Evolutionary conservation across 176 grass and related monocot genomes (phyloP).

Genomic region (Eragrostis nindensis): DNA sequence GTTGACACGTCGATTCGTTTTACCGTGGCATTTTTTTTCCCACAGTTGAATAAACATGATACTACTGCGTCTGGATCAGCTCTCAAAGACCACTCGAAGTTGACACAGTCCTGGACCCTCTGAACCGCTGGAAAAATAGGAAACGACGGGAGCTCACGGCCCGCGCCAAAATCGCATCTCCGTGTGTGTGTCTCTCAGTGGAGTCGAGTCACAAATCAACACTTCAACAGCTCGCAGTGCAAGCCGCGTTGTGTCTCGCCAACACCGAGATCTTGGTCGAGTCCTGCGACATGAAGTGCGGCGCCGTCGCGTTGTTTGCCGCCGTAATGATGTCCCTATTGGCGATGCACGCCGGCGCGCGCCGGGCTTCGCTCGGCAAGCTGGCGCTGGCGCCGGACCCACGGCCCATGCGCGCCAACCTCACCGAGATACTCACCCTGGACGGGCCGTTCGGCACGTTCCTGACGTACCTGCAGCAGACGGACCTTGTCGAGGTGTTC

Average conservation of each 20-base stretch:
- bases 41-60: not conserved
- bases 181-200: not conserved
- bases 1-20: not conserved
- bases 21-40: not conserved
- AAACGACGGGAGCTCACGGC: not conserved
- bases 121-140: constrained; percentile 46
- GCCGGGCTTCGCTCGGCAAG: constrained; percentile 1
- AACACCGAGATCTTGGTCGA: too few relatives aligned
- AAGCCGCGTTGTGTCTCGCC: not conserved
- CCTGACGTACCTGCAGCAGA: constrained; percentile 45
- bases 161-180: constrained; percentile 29
- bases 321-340: not conserved
- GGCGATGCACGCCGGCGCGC: constrained; percentile 21
- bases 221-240: not conserved
- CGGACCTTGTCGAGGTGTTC: constrained; percentile 49
- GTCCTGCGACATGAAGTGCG: constrained; percentile 31
- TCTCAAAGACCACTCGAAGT: not conserved
- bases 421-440: constrained; percentile 35
- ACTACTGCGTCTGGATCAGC: not conserved
- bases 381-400: not conserved
- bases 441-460: constrained; percentile 44
- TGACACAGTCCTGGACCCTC: constrained; percentile 34
- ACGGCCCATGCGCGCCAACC: constrained; percentile 10
- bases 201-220: not conserved
- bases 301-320: too few relatives aligned